These are phyloP conservation scores for Nyssa sinensis DNA, from an alignment of 148 eudicot genomes.

Conservation along the genomic window DNA sequence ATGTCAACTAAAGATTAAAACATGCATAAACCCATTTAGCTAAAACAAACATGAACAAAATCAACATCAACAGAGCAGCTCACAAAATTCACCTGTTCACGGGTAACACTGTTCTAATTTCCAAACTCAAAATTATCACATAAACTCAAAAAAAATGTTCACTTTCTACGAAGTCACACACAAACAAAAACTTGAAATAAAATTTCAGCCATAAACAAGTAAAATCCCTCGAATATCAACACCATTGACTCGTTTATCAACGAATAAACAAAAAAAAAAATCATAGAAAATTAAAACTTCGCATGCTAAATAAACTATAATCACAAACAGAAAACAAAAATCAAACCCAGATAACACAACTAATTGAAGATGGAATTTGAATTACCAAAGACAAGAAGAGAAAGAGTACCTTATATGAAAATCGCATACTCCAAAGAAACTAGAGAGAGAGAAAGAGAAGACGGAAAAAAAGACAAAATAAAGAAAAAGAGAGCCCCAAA, in stretches of 20 bases:
- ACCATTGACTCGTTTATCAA: neutral
- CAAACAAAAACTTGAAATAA: neutral
- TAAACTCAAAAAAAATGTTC: neutral
- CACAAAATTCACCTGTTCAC: too few relatives aligned
- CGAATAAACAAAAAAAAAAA: too few relatives aligned
- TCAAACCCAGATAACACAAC: neutral
- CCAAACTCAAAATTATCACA: too few relatives aligned
- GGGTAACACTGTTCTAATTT: too few relatives aligned
- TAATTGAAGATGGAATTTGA: conserved; percentile 2
- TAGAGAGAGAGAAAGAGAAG: neutral
- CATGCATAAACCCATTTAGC: too few relatives aligned
- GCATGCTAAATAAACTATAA: neutral
- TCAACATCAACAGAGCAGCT: too few relatives aligned
- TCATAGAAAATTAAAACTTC: neutral
- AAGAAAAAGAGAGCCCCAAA: conserved; percentile 12
- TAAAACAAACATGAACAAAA: too few relatives aligned
- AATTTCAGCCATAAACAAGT: neutral
- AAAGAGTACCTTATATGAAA: neutral
- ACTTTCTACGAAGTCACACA: neutral
- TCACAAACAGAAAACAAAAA: neutral
- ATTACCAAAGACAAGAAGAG: neutral
- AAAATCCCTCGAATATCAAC: neutral
- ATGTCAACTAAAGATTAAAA: neutral
- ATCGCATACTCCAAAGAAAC: neutral
- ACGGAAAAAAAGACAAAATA: conserved; percentile 8